Conservation (phyloP, 2,329 filamentous ascomycete species). For the Byssothecium circinans region DNA sequence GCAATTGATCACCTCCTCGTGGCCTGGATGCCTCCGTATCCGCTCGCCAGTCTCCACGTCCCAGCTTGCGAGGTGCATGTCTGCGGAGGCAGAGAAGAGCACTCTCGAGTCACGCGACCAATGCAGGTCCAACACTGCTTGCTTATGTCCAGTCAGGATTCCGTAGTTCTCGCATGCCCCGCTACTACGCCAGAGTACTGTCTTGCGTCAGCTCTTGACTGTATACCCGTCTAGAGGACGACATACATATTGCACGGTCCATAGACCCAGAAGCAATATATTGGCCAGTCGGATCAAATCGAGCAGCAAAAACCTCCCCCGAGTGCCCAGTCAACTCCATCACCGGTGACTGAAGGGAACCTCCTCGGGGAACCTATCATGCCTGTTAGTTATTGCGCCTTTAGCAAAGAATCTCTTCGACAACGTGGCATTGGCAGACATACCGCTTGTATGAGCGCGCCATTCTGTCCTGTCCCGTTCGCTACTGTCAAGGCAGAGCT, state of each 20-base stretch:
- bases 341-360: slow-evolving; percentile 81
- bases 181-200: slow-evolving; percentile 91
- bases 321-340: slow-evolving; percentile 84
- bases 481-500: slow-evolving; percentile 60
- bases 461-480: slow-evolving; percentile 60
- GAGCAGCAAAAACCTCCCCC: slow-evolving; percentile 86
- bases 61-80: slow-evolving; percentile 93
- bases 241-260: slow-evolving; percentile 84
- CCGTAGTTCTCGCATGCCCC: slow-evolving; percentile 96
- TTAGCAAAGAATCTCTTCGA: slow-evolving; percentile 28
- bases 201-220: slow-evolving; percentile 16
- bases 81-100: slow-evolving; percentile 88
- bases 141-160: slow-evolving; percentile 82
- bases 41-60: slow-evolving; percentile 88
- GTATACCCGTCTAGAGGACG: slow-evolving; percentile 14
- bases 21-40: slow-evolving; percentile 88
- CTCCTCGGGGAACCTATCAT: slow-evolving; percentile 72
- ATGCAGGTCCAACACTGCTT: slow-evolving; percentile 86
- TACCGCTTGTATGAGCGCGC: slow-evolving; percentile 68
- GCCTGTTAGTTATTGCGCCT: slow-evolving; percentile 35
- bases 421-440: slow-evolving; percentile 51
- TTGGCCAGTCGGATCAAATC: slow-evolving; percentile 86
- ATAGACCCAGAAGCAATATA: slow-evolving; percentile 93
- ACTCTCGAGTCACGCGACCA: slow-evolving; percentile 95
- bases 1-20: slow-evolving; percentile 94